These are phyloP conservation scores for Scutellaria galericulata DNA, from an alignment of 257 asterid species.

Conservation along the genomic window DNA sequence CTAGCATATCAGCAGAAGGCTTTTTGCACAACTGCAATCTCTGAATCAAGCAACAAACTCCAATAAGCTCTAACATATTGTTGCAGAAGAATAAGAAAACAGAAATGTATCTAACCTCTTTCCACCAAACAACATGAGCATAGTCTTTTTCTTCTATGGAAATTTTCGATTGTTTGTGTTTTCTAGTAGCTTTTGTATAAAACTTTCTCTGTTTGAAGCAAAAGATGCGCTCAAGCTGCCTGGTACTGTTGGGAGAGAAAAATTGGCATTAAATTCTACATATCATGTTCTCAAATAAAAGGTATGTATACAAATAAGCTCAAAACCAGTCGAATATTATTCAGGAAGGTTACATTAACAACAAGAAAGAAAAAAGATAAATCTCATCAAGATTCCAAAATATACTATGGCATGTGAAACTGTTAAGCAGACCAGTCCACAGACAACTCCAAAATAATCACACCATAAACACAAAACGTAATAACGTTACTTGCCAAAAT, in stretches of 20 bases:
- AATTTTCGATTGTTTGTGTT: conserved; percentile 49
- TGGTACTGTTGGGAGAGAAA: conserved; percentile 37
- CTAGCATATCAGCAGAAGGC: conserved; percentile 83
- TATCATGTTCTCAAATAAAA: not conserved
- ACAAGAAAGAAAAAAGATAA: not conserved
- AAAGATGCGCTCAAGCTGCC: conserved; percentile 41
- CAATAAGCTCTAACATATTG: not conserved
- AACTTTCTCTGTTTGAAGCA: conserved; percentile 58
- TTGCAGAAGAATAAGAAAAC: conserved; percentile 21
- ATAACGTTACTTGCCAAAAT: not conserved
- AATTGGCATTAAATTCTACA: conserved; percentile 15
- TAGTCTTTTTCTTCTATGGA: conserved; percentile 64
- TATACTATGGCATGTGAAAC: not conserved
- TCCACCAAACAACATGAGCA: conserved; percentile 90
- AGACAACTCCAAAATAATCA: conserved; percentile 3
- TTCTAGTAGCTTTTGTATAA: conserved; percentile 50
- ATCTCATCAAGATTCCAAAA: not conserved
- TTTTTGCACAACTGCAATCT: conserved; percentile 76
- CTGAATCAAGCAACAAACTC: conserved; percentile 47
- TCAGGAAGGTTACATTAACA: conserved; percentile 1
- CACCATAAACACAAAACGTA: conserved; percentile 11
- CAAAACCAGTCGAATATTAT: not conserved
- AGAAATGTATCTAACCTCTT: conserved; percentile 63
- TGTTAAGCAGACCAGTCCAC: not conserved
- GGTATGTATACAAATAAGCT: not conserved